Evolutionary conservation across 352 stramenopile species (phyloP), one percentile per base, ranked within the genome.

Genomic region (Plasmopara muralis): DNA sequence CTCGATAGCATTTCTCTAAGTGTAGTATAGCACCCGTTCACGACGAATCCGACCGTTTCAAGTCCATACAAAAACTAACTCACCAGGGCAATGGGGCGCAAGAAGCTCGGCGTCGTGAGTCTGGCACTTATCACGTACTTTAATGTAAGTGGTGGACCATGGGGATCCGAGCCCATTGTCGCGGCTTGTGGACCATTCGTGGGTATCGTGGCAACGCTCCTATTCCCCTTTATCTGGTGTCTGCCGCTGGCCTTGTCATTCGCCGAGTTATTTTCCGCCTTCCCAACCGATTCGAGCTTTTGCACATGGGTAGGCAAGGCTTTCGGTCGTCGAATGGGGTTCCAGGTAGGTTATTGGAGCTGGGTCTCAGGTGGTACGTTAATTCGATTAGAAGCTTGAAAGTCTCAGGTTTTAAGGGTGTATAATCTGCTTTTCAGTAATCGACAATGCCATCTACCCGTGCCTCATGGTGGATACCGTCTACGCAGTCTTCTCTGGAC

Each of bases 81-180:
- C 37, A 61, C 60, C 41, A 53, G 57, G 14, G 46, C 46, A 41
- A 66, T 69, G 57, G 57, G 52, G 28, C 62, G 64, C 28, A 74
- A 72, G 64, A 84, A 85, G 58, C 67, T 87, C 10, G 77, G 76
- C 55, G 63, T 87, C n/a, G 55, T 87, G 43, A 71, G 66, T 53
- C 61, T 87, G 37, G 77, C 74, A 42, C 68, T 92, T 47, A 85
- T 97, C 46, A 95, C 87, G 31, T 96, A 96, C 62, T 96, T 95
- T 55, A 87, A 85, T 48, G 89, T 97, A 18, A 87, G 67, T 62
- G 92, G 89, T 14, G 95, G 95, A 6, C 93, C 95, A 6, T 99
- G 97, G 72, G 95, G 95, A 7, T 86, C 85, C 20, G 94, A 98
- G 69, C 80, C 88, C n/a, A 87, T 93, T 16, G 81, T 98, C 1